phyloP scores from a whole-genome alignment of 768 basidiomycete genomes.

The Agrocybe praecox region DNA sequence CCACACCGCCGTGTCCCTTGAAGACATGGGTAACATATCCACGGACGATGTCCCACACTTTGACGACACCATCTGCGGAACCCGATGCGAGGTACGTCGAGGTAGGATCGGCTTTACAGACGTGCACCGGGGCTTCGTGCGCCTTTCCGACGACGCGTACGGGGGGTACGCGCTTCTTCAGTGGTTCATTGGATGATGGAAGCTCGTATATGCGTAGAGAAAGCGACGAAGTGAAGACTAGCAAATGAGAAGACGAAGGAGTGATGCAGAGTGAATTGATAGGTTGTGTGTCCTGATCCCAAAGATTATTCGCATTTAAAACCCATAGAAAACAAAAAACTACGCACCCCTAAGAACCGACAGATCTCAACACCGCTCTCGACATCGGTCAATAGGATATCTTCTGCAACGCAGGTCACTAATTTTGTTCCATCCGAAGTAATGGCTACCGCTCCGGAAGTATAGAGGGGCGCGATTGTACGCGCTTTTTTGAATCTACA shows the following conservation, averaged over 20 bases:
- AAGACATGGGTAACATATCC: slow-evolving; percentile 94
- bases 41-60: slow-evolving; percentile 90
- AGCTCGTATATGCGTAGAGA: slow-evolving; percentile 85
- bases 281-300: slow-evolving; percentile 74
- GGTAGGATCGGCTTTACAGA: slow-evolving; percentile 81
- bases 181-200: slow-evolving; percentile 46
- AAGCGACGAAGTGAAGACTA: slow-evolving; percentile 81
- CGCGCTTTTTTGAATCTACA: slow-evolving; percentile 76
- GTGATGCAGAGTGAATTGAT: slow-evolving; percentile 86
- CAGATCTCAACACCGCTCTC: slow-evolving; percentile 73
- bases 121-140: slow-evolving; percentile 93
- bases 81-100: slow-evolving; percentile 94
- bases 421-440: slow-evolving; percentile 78
- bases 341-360: slow-evolving; percentile 78
- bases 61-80: slow-evolving; percentile 94
- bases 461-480: slow-evolving; percentile 81
- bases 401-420: slow-evolving; percentile 86
- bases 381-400: slow-evolving; percentile 84
- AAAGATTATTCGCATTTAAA: neutral
- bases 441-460: slow-evolving; percentile 82
- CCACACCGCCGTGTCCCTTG: slow-evolving; percentile 96
- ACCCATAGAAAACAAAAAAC: slow-evolving; percentile 3
- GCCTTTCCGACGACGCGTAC: slow-evolving; percentile 78
- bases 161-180: slow-evolving; percentile 61
- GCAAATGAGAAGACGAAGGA: slow-evolving; percentile 70